Base-by-base conservation (phyloP, 2,329 filamentous ascomycete genomes). In the Sarocladium strictum region DNA sequence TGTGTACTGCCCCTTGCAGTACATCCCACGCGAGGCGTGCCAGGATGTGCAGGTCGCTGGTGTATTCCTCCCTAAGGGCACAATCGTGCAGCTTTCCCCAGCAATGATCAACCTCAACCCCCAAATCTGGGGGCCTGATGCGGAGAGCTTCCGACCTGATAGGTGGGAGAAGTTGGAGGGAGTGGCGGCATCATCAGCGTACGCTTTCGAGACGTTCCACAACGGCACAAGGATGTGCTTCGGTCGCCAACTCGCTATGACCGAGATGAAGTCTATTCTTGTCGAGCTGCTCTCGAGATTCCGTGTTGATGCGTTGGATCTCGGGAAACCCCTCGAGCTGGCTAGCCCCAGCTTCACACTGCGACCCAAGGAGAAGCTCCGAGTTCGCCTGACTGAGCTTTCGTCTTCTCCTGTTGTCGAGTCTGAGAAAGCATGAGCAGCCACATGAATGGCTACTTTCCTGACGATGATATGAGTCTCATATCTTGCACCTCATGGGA, bases 1-100 rank as follows among this genome's bases (percentile, higher is more conserved):
- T 2, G 64, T 74, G 40, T 73, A 70, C 57, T 66, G 72, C 3
- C 72, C 75, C 62, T 71, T 65, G 9, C 64, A 67, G 41, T 66
- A 65, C 41, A 62, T 63, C 2, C 66, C 70, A 1, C 65, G 69
- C 32, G 64, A 72, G 56, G 62, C 70, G 1, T 59, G 56, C 11
- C 27, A 62, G 3, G 69, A 73, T 32, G 56, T 73, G 5, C 60
- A 64, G 2, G 63, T 75, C 38, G 67, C 65, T 11, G 72, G 70
- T 24, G 58, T 64, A 0, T 35, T 63, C 23, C 63, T 75, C 37
- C 70, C 72, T 33, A 70, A 70, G 54, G 72, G 68, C 10, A 73
- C 73, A 0, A 61, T 65, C 1, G 58, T 75, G 35, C 66, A 69
- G 45, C 60, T 73, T 23, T 64, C 67, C 14, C 69, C 71, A 1